Base-by-base conservation (phyloP, 2,329 filamentous ascomycete species). In the Corniculantispora saksenae region DNA sequence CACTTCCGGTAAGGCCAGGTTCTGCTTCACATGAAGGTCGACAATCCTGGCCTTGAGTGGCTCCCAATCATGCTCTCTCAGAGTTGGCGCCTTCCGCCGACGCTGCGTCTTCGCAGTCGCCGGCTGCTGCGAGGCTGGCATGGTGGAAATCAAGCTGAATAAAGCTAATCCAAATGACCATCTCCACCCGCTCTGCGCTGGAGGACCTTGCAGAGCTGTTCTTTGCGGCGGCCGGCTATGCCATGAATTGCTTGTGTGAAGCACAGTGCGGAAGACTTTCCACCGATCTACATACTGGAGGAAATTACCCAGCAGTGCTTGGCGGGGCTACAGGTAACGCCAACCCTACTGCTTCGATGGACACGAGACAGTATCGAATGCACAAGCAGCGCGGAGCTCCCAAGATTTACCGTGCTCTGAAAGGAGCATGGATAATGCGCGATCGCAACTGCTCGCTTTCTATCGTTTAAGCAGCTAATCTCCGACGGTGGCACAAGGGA, bases 1-100 rank as follows among this genome's bases (percentile, higher is more conserved):
- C 9, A 60, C 57, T 17, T 60, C 43, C 12, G 43, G 27, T 12
- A 60, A 17, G 6, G 57, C 19, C 40, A 60, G 25, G n/a, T 60
- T 60, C 25, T 38, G 17, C 25, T 35, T 48, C 9, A 60, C 25
- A 21, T 60, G 43, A 2, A 60, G 43, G n/a, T 60, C 57, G 43
- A 60, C 27, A 23, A 60, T 60, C 12, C 43, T 19, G 4, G 57
- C 35, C 45, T 60, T 60, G 43, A 60, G 45, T 5, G 57, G 57
- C 19, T 60, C 57, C 57, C 57, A 60, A 43, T 60, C 57, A 29
- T 38, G 45, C 43, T 50, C 57, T 35, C 57, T 21, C 27, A 60
- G 43, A 12, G 57, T 60, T 1, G 57, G 57, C 9, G 57, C 57
- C 43, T 60, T 60, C 12, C 57, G 57, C 27, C 57, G 57, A 25